phyloP scores from a whole-genome alignment of 176 grass and related monocot genomes.

The Zoysia japonica region DNA sequence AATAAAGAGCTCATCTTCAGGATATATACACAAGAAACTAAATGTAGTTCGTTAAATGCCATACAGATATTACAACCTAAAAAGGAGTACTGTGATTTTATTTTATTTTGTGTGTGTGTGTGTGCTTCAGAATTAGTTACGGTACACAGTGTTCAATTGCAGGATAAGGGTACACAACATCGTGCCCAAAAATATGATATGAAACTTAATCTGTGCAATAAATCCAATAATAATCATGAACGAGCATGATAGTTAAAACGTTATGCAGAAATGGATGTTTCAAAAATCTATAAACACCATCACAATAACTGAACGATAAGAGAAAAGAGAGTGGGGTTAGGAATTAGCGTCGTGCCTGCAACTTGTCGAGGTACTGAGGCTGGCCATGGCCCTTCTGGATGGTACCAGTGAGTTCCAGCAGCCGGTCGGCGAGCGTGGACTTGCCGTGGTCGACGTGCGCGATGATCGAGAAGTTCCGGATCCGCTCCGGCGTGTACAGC shows the following conservation, averaged over 20 bases:
- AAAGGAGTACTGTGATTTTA: neutral
- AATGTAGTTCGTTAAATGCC: neutral
- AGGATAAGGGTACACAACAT: conserved; percentile 4
- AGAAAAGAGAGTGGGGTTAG: neutral
- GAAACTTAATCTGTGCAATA: neutral
- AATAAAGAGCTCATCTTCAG: neutral
- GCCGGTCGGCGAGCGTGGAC: conserved; percentile 80
- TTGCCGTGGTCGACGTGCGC: conserved; percentile 93
- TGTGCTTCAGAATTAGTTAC: neutral
- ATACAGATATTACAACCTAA: neutral
- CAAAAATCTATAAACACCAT: neutral
- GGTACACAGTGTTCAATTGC: neutral
- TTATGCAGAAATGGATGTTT: neutral
- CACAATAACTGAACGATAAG: neutral
- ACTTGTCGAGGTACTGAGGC: conserved; percentile 89
- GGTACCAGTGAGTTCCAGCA: conserved; percentile 88
- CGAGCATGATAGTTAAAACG: neutral
- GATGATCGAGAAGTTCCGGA: conserved; percentile 92
- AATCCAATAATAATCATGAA: neutral
- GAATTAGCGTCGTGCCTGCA: conserved; percentile 52
- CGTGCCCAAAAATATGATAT: neutral
- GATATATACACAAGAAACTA: neutral
- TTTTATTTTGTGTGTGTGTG: neutral
- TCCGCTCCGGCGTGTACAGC: conserved; percentile 71
- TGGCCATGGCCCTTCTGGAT: conserved; percentile 88